phyloP scores from a whole-genome alignment of 73 alveolate genomes.

The Blepharisma japonicum region DNA sequence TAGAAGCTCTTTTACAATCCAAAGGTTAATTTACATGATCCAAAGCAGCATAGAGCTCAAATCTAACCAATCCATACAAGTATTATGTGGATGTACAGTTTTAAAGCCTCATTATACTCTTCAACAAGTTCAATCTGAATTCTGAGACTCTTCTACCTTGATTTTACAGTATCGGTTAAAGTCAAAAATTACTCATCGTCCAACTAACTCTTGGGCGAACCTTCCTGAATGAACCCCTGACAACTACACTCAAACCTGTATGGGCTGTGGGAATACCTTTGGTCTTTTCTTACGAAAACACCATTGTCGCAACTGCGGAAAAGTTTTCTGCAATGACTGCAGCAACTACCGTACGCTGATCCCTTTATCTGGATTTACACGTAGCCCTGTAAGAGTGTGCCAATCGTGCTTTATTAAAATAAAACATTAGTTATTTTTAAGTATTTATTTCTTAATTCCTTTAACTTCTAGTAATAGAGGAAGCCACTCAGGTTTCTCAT shows the following conservation, averaged over 20 bases:
- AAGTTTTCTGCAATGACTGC: conserved; percentile 75
- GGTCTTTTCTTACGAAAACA: conserved; percentile 67
- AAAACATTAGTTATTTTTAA: too few relatives aligned
- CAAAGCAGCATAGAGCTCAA: conserved; percentile 34
- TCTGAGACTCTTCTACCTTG: conserved; percentile 47
- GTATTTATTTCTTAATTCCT: neutral
- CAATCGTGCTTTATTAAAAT: conserved; percentile 23
- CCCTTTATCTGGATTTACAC: conserved; percentile 43
- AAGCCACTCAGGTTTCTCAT: conserved; percentile 4
- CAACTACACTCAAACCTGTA: conserved; percentile 57
- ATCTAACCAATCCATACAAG: conserved; percentile 31
- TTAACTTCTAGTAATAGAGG: neutral
- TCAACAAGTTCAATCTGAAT: conserved; percentile 36
- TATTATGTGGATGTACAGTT: conserved; percentile 34
- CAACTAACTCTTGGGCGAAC: conserved; percentile 23
- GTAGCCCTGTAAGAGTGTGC: conserved; percentile 56
- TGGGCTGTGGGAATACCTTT: conserved; percentile 68
- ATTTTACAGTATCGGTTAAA: conserved; percentile 42
- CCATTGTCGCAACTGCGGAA: conserved; percentile 91
- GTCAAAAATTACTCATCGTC: neutral
- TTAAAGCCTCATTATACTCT: conserved; percentile 33
- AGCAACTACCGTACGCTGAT: conserved; percentile 32
- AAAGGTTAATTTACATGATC: conserved; percentile 47
- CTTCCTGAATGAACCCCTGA: conserved; percentile 85
- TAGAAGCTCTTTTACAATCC: conserved; percentile 53